Conservation (phyloP, 768 basidiomycete genomes). For the Dioszegia hungarica region DNA sequence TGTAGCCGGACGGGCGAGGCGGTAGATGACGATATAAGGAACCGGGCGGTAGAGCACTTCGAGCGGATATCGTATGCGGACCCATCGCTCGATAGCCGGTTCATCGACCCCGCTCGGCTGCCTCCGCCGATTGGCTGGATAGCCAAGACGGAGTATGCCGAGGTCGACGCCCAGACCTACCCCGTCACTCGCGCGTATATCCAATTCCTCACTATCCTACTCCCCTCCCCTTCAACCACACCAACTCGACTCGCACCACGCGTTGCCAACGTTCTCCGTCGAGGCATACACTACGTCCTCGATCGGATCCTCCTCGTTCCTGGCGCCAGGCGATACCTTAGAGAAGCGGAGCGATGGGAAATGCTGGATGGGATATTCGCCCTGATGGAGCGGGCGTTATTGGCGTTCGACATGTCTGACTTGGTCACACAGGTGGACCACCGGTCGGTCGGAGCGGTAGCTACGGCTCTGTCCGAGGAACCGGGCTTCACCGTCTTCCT, state of each 20-base stretch:
- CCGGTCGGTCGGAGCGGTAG: conserved; percentile 24
- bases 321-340: conserved; percentile 63
- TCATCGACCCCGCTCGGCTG: conserved; percentile 18
- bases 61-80: conserved; percentile 36
- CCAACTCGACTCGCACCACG: conserved; percentile 53
- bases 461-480: conserved; percentile 55
- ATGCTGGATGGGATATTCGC: conserved; percentile 77
- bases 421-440: conserved; percentile 48
- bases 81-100: conserved; percentile 19
- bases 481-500: conserved; percentile 85
- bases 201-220: conserved; percentile 69
- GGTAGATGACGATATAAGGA: conserved; percentile 28
- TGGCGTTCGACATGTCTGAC: conserved; percentile 72
- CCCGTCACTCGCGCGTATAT: conserved; percentile 87
- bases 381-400: conserved; percentile 77
- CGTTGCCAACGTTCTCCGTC: conserved; percentile 70
- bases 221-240: conserved; percentile 52
- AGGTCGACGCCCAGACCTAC: conserved; percentile 70
- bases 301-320: conserved; percentile 76
- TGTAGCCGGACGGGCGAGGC: conserved; percentile 28
- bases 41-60: conserved; percentile 28
- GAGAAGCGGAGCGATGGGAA: conserved; percentile 74
- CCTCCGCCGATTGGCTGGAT: conserved; percentile 49
- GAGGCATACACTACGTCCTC: conserved; percentile 73
- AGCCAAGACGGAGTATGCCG: conserved; percentile 81